Conservation (phyloP, 225 moss, liverwort and hornwort species). For the Ulota crispa region DNA sequence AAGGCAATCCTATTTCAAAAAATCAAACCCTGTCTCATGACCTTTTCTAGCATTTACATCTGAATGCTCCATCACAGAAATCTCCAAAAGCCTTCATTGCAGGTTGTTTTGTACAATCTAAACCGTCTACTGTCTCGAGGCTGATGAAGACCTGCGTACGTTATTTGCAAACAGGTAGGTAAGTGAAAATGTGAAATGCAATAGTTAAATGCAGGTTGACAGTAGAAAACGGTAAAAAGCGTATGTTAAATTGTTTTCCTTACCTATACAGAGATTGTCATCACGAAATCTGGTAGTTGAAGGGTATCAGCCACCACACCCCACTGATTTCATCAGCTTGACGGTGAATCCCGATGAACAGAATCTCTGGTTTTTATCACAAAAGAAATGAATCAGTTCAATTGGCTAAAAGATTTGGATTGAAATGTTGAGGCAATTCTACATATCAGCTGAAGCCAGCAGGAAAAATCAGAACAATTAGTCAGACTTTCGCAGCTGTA, state of each 20-base stretch:
- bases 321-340: slow-evolving; percentile 30
- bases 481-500: slow-evolving; percentile 9
- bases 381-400: slow-evolving; percentile 1
- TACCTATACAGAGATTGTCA: slow-evolving; percentile 30
- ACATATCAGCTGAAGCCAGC: not conserved
- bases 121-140: slow-evolving; percentile 25
- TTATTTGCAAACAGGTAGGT: not conserved
- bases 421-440: not conserved
- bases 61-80: slow-evolving; percentile 12
- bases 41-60: slow-evolving; percentile 32
- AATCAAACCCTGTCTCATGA: slow-evolving; percentile 18
- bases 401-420: not conserved
- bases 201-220: not conserved
- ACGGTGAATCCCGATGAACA: slow-evolving; percentile 27
- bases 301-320: slow-evolving; percentile 34
- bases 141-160: slow-evolving; percentile 39
- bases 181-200: slow-evolving; percentile 8
- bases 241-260: not conserved
- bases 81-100: slow-evolving; percentile 12
- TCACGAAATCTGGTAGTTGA: slow-evolving; percentile 19
- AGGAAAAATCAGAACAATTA: not conserved
- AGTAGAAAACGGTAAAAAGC: not conserved
- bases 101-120: slow-evolving; percentile 19
- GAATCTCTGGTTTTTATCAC: slow-evolving; percentile 18
- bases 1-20: slow-evolving; percentile 28